A percentile compares a stretch with the other conserved stretches of the same genome.
phyloP scores from a whole-genome alignment of 2,329 filamentous ascomycete species.

The Trichoderma atrobrunneum region DNA sequence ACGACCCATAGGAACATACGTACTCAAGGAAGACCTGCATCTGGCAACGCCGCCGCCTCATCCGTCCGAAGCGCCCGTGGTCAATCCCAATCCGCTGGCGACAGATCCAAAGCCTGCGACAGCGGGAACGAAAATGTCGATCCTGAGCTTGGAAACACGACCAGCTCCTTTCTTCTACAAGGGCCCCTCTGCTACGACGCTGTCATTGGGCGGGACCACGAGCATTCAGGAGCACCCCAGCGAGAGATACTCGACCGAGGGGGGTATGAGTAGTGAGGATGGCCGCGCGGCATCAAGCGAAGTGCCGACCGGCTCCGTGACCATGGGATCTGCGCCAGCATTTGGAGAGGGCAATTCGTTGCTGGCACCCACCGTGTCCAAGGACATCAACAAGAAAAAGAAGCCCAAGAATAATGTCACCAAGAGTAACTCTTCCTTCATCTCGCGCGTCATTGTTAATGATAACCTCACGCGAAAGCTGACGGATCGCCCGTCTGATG shows the following conservation, averaged over 20 bases:
- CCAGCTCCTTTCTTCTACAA: constrained; percentile 56
- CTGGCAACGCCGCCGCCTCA: constrained; percentile 93
- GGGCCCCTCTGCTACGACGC: constrained; percentile 49
- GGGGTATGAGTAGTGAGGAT: constrained; percentile 56
- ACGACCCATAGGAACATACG: constrained; percentile 70
- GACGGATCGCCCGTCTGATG: constrained; percentile 72
- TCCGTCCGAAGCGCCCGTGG: constrained; percentile 82
- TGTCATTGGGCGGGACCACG: constrained; percentile 43
- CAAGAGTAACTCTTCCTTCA: constrained; percentile 98
- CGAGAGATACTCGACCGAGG: constrained; percentile 61
- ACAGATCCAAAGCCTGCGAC: constrained; percentile 82
- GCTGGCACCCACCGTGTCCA: constrained; percentile 59
- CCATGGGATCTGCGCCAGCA: constrained; percentile 54
- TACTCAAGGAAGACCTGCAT: constrained; percentile 84
- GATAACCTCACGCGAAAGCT: constrained; percentile 77
- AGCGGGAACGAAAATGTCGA: constrained; percentile 77
- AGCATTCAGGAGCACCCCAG: constrained; percentile 62
- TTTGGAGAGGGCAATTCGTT: constrained; percentile 86
- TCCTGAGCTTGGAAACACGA: constrained; percentile 68
- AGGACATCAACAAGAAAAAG: constrained; percentile 74
- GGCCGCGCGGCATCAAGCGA: constrained; percentile 55
- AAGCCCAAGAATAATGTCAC: constrained; percentile 99
- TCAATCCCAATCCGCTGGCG: constrained; percentile 87
- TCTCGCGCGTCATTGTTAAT: constrained; percentile 91
- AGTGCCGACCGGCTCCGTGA: constrained; percentile 40